Evolutionary conservation across 495 filamentous ascomycete species (phyloP).

Genomic region (Aspergillus affinis): DNA sequence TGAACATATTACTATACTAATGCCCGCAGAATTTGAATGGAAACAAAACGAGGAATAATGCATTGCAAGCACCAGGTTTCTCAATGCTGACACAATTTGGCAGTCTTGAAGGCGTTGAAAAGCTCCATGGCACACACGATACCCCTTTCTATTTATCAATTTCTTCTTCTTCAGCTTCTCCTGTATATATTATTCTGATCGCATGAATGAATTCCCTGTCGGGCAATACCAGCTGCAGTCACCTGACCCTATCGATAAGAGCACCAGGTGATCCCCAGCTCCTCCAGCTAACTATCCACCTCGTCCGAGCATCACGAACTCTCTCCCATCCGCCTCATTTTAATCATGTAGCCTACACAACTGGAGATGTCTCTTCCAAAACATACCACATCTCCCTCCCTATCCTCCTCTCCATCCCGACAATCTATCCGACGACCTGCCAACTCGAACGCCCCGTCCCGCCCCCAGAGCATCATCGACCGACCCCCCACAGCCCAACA

Average conservation of each 20-base stretch:
- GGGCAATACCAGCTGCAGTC: slow-evolving; percentile 4
- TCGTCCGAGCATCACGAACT: slow-evolving; percentile 10
- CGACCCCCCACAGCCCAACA: slow-evolving; percentile 20
- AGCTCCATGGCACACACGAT: not conserved
- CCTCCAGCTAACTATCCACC: not conserved
- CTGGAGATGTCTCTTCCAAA: slow-evolving; percentile 41
- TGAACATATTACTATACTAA: slow-evolving; percentile 20
- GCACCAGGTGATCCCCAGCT: not conserved
- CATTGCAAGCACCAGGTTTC: not conserved
- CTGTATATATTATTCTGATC: not conserved
- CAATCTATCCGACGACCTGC: slow-evolving; percentile 25
- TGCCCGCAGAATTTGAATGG: slow-evolving; percentile 68
- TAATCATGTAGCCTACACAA: slow-evolving; percentile 34
- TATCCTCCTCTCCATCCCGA: slow-evolving; percentile 33
- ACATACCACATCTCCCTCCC: slow-evolving; percentile 22
- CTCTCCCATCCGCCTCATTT: slow-evolving; percentile 20
- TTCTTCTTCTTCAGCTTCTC: slow-evolving; percentile 3
- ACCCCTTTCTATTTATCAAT: slow-evolving; percentile 4
- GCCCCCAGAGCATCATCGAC: slow-evolving; percentile 27
- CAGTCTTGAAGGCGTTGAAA: not conserved
- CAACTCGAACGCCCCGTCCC: slow-evolving; percentile 17
- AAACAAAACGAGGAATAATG: slow-evolving; percentile 46
- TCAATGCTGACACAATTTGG: not conserved
- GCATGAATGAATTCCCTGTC: not conserved
- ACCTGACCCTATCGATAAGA: slow-evolving; percentile 23